These are phyloP conservation scores for Alternaria brassicae DNA, from an alignment of 2,329 filamentous ascomycete species.

Conservation along the genomic window DNA sequence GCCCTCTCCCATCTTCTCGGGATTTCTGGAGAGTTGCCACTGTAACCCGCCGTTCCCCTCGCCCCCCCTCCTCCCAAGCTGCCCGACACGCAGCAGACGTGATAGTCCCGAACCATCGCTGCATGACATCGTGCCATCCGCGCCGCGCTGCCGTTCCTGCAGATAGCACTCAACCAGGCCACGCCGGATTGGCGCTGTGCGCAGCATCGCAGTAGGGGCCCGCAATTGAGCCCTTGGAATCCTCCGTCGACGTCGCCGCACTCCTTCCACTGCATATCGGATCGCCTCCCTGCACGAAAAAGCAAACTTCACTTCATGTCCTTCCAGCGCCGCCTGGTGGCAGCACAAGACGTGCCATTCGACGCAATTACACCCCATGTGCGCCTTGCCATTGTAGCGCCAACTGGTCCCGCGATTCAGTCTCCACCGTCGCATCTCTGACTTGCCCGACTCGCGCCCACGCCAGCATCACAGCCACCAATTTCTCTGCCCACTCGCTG, in stretches of 20 bases:
- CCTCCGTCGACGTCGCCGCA: slow-evolving; percentile 13
- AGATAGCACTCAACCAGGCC: slow-evolving; percentile 11
- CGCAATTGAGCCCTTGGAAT: slow-evolving; percentile 23
- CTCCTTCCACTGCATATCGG: slow-evolving; percentile 19
- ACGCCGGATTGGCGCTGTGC: slow-evolving; percentile 22
- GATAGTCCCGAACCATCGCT: neutral
- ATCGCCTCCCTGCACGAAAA: slow-evolving; percentile 10
- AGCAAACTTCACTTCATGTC: slow-evolving; percentile 16
- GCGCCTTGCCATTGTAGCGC: slow-evolving; percentile 14
- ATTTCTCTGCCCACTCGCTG: neutral
- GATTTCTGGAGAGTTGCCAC: slow-evolving; percentile 1
- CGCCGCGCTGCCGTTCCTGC: slow-evolving; percentile 16
- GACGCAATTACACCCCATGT: slow-evolving; percentile 18
- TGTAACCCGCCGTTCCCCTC: neutral
- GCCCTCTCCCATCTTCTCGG: slow-evolving; percentile 5
- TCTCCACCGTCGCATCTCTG: slow-evolving; percentile 16
- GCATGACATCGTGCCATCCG: slow-evolving; percentile 12
- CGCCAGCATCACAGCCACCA: slow-evolving; percentile 26
- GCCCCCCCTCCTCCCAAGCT: neutral
- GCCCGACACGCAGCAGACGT: neutral
- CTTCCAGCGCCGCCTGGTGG: slow-evolving; percentile 13
- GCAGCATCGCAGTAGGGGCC: slow-evolving; percentile 20
- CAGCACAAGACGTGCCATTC: slow-evolving; percentile 21
- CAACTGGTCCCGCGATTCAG: slow-evolving; percentile 34
- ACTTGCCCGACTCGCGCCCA: slow-evolving; percentile 38